Evolutionary conservation across 2,329 filamentous ascomycete genomes (phyloP).

Genomic region (Clarireedia sp.): DNA sequence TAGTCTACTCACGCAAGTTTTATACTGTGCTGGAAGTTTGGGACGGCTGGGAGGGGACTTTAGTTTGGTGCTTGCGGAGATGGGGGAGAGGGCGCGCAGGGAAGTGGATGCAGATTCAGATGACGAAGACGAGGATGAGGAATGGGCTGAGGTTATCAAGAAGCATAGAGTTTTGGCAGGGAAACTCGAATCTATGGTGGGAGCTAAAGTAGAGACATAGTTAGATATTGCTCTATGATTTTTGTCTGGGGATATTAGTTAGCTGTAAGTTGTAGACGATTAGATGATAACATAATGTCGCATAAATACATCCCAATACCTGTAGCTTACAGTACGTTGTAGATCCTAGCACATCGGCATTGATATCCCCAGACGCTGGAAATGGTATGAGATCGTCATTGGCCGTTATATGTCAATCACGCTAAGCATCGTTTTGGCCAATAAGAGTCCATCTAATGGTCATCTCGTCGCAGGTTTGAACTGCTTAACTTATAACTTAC

Average conservation of each 20-base stretch:
- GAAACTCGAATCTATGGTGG: conserved; percentile 62
- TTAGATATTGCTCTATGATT: not conserved
- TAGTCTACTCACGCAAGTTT: conserved; percentile 81
- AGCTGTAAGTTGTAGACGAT: not conserved
- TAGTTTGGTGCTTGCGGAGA: conserved; percentile 70
- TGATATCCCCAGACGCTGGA: not conserved
- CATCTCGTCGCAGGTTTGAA: not conserved
- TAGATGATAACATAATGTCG: not conserved
- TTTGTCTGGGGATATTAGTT: not conserved
- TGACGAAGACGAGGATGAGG: conserved; percentile 36
- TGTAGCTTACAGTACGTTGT: no score
- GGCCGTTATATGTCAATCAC: not conserved
- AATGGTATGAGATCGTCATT: not conserved
- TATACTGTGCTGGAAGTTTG: conserved; percentile 88
- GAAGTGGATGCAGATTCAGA: conserved; percentile 33
- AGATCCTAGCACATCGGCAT: not conserved
- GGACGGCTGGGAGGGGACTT: conserved; percentile 90
- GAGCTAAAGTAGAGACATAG: conserved; percentile 26
- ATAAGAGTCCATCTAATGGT: conserved; percentile 3
- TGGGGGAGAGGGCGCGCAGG: conserved; percentile 31
- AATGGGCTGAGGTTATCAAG: conserved; percentile 86
- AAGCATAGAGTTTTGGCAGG: conserved; percentile 81
- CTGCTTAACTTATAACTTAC: no score
- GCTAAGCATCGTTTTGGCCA: conserved; percentile 1
- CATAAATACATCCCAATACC: not conserved